These are phyloP conservation scores for Pyrenophora teres DNA, from an alignment of 2,329 filamentous ascomycete species.

Conservation along the genomic window DNA sequence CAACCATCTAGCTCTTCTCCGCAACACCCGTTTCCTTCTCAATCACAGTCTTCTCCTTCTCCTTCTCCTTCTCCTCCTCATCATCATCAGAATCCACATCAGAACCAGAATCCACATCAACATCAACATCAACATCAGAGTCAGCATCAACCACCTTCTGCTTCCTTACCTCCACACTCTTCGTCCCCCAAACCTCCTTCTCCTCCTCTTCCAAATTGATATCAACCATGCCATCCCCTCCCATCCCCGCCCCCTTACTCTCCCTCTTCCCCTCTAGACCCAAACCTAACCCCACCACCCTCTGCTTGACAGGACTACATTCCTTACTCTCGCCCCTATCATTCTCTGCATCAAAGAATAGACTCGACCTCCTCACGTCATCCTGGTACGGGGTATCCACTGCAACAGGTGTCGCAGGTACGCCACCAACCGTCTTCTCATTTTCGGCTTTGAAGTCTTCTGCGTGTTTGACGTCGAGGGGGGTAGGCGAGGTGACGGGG, in stretches of 20 bases:
- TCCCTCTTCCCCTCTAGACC: no score
- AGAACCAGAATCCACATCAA: background rate
- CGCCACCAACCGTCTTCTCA: slow-evolving; percentile 8
- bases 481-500: slow-evolving; percentile 26
- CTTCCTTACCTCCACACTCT: background rate
- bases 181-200: no score
- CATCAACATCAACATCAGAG: background rate
- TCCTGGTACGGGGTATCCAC: background rate
- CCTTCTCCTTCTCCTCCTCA: no score
- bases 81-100: background rate
- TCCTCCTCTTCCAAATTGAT: no score
- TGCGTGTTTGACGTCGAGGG: slow-evolving; percentile 33
- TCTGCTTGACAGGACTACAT: no score
- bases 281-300: no score
- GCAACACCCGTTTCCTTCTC: background rate
- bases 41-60: background rate
- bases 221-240: no score
- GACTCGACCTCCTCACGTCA: slow-evolving; percentile 17
- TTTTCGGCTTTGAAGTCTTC: slow-evolving; percentile 36
- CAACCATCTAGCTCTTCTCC: background rate
- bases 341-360: slow-evolving; percentile 29
- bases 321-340: background rate
- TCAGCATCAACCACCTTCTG: no score
- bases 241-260: no score
- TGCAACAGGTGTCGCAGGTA: background rate